Evolutionary conservation across 805 yeast genomes (phyloP).

Genomic region (Grigorovia humatica): DNA sequence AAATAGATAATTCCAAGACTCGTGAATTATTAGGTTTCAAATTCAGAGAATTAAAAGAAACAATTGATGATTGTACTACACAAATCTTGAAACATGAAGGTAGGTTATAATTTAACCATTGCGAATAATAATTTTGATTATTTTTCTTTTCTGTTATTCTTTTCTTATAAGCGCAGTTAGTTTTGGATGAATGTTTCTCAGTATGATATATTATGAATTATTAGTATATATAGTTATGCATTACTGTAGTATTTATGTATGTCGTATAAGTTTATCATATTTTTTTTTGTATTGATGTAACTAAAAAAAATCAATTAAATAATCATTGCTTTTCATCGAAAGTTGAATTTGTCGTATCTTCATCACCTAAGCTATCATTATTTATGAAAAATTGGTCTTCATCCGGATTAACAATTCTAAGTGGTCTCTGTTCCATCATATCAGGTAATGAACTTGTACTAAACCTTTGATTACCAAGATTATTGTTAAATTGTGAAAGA

Average conservation of each 20-base stretch:
- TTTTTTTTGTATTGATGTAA: too few relatives aligned
- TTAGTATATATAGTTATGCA: neutral
- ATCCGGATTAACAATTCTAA: conserved; percentile 43
- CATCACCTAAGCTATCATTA: neutral
- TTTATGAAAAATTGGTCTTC: neutral
- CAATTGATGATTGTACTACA: conserved; percentile 17
- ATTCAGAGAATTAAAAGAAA: conserved; percentile 11
- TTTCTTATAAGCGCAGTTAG: too few relatives aligned
- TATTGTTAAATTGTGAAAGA: conserved; percentile 26
- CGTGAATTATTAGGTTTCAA: conserved; percentile 17
- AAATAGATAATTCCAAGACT: conserved; percentile 13
- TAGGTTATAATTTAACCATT: conserved; percentile 3
- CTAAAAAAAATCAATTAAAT: too few relatives aligned
- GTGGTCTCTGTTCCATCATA: conserved; percentile 29
- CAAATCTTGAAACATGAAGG: conserved; percentile 16
- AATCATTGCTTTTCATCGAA: neutral
- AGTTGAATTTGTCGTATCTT: neutral
- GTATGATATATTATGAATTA: neutral
- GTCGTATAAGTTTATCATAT: neutral
- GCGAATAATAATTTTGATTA: too few relatives aligned
- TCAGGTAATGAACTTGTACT: conserved; percentile 49
- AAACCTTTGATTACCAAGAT: conserved; percentile 31
- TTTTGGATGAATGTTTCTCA: neutral
- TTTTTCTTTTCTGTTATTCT: too few relatives aligned
- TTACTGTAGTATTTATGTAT: neutral